A percentile compares a stretch with the other conserved stretches of the same genome.
Conservation (phyloP, 495 filamentous ascomycete genomes). For the Annulohypoxylon stygium region DNA sequence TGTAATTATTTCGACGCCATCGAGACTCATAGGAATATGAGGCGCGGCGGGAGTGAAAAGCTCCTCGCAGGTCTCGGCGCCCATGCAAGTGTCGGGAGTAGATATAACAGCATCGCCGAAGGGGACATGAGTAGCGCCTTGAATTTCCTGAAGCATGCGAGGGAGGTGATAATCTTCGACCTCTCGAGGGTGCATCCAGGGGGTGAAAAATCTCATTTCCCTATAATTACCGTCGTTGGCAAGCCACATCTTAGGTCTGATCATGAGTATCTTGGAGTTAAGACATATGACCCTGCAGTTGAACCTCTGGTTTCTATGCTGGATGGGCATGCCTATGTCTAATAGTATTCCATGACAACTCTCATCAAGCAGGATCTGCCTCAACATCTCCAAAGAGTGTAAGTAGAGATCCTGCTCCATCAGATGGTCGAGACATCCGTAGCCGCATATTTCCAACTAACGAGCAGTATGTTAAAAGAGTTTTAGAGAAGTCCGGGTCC, state of each 20-base stretch:
- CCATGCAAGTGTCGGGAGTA: slow-evolving; percentile 78
- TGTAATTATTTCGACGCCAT: slow-evolving; percentile 81
- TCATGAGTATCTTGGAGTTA: slow-evolving; percentile 76
- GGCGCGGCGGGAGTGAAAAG: slow-evolving; percentile 76
- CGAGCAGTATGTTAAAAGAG: slow-evolving; percentile 16
- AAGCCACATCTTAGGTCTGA: slow-evolving; percentile 86
- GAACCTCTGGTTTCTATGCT: slow-evolving; percentile 76
- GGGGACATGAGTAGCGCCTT: slow-evolving; percentile 70
- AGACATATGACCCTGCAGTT: slow-evolving; percentile 80
- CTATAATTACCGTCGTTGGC: slow-evolving; percentile 83
- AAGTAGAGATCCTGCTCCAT: slow-evolving; percentile 71
- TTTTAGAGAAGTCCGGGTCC: not conserved
- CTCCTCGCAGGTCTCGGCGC: slow-evolving; percentile 83
- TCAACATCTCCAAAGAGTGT: slow-evolving; percentile 81
- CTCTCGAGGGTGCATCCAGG: slow-evolving; percentile 59
- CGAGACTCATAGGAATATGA: slow-evolving; percentile 65
- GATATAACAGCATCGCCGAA: slow-evolving; percentile 84
- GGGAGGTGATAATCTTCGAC: slow-evolving; percentile 82
- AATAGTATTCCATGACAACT: slow-evolving; percentile 81
- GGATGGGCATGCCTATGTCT: slow-evolving; percentile 79
- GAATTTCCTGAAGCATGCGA: slow-evolving; percentile 70
- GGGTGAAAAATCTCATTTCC: slow-evolving; percentile 74
- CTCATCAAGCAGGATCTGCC: slow-evolving; percentile 71
- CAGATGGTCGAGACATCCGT: slow-evolving; percentile 81
- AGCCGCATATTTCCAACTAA: slow-evolving; percentile 67